phyloP scores from a whole-genome alignment of 169 alveolate species.

The Eimeria mitis region DNA sequence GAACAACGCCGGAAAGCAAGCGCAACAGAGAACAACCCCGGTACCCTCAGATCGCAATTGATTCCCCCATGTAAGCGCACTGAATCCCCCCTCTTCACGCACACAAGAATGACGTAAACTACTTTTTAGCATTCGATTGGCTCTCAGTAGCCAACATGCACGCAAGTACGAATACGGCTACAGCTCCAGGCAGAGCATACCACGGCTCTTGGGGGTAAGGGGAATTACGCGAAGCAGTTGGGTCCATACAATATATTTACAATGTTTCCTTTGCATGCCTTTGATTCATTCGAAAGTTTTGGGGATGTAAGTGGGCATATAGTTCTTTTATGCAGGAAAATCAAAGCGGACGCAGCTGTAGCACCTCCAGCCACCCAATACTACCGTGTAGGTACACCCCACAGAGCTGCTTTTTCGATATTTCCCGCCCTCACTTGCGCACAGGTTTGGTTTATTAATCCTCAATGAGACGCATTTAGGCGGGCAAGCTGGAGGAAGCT shows the following conservation, averaged over 20 bases:
- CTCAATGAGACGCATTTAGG: background rate
- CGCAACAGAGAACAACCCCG: too few relatives aligned
- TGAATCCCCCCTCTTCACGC: background rate
- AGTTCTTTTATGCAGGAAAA: background rate
- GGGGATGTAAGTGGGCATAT: background rate
- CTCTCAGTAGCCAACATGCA: background rate
- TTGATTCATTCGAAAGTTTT: background rate
- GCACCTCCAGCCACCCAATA: slow-evolving; percentile 33
- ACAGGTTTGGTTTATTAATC: slow-evolving; percentile 1
- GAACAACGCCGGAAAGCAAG: too few relatives aligned
- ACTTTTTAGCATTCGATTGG: too few relatives aligned
- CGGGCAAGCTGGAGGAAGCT: slow-evolving; percentile 25
- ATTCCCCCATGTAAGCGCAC: background rate
- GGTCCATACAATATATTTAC: background rate
- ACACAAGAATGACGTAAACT: background rate
- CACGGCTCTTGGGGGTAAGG: background rate
- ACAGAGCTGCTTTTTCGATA: background rate
- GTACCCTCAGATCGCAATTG: background rate
- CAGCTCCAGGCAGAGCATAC: background rate
- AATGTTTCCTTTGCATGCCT: background rate
- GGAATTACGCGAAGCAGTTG: background rate
- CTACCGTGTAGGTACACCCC: slow-evolving; percentile 25
- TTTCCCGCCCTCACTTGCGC: background rate
- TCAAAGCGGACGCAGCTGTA: background rate
- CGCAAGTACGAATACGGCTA: background rate